Evolutionary conservation across 2,329 filamentous ascomycete genomes (phyloP).

Genomic region (Cercospora nicotianae): DNA sequence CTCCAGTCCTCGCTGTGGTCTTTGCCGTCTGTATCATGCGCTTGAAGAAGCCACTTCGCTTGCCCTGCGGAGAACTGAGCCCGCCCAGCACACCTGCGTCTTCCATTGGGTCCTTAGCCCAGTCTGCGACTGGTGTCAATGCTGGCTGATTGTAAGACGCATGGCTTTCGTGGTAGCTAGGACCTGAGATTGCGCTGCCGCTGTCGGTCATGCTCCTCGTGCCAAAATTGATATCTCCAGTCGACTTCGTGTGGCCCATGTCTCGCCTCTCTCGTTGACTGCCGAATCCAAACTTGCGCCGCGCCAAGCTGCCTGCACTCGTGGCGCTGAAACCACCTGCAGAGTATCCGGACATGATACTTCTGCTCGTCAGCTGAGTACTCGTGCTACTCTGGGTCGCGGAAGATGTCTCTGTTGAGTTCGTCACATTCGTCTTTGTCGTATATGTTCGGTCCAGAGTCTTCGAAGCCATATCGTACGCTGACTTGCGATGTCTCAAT

Average conservation of each 20-base stretch:
- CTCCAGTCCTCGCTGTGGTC: slow-evolving; percentile 69
- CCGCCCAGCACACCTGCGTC: slow-evolving; percentile 72
- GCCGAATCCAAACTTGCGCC: slow-evolving; percentile 61
- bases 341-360: slow-evolving; percentile 90
- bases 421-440: slow-evolving; percentile 82
- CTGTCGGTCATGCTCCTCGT: slow-evolving; percentile 54
- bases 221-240: slow-evolving; percentile 33
- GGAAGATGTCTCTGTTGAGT: slow-evolving; percentile 59
- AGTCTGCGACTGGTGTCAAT: slow-evolving; percentile 66
- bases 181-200: slow-evolving; percentile 45
- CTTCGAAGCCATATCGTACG: slow-evolving; percentile 70
- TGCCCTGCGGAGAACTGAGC: slow-evolving; percentile 70
- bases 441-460: slow-evolving; percentile 78
- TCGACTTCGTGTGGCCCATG: slow-evolving; percentile 28
- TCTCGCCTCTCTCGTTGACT: slow-evolving; percentile 37
- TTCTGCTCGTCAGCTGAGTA: slow-evolving; percentile 76
- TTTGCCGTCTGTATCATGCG: slow-evolving; percentile 93
- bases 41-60: slow-evolving; percentile 86
- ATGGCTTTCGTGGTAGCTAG: slow-evolving; percentile 82
- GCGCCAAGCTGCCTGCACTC: slow-evolving; percentile 88
- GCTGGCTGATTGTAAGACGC: slow-evolving; percentile 56
- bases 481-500: slow-evolving; percentile 65
- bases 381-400: slow-evolving; percentile 66
- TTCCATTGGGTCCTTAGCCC: slow-evolving; percentile 61
- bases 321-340: slow-evolving; percentile 91